Base-by-base conservation (phyloP, 2,329 filamentous ascomycete genomes). In the Arthrinium phaeospermum region DNA sequence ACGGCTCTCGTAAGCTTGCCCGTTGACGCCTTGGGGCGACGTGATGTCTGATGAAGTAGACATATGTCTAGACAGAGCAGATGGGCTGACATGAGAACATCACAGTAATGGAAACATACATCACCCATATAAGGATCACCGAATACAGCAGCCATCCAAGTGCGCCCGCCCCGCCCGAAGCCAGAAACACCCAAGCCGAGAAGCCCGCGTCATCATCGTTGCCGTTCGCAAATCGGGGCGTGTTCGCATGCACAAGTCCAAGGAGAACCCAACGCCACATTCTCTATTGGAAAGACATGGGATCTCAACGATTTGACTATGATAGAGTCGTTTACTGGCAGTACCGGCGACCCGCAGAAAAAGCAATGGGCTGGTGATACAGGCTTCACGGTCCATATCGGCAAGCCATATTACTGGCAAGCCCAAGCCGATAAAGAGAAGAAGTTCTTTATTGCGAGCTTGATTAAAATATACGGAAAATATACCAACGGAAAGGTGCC, bases 251-350 rank as follows among this genome's bases (percentile, higher is more conserved):
- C 96, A 99, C 86, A 99, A 99, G 83, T 96, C 95, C 72, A 92
- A 97, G 78, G 96, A 99, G 84, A 99, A 99, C 81, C 90, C 71
- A 98, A 98, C 81, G 95, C 95, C 71, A 91, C 94, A 34, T 99
- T 98, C 82, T 98, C 96, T 27, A 98, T 99, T 76, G 96, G 96
- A 76, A 99, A 99, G 85, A 98, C 96, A 4, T 99, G 96, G 96
- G 93, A 95, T 81, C 89, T 99, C 76, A 96, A 98, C 82, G 96
- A 99, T 80, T 85, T 99, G 68, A 89, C 90, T 5, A 88, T 89
- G 67, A 93, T 99, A 75, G 93, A 97, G 81, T 96, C 94, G 37
- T 98, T 92, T 79, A 92, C 91, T 8, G 88, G 91, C 61, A 82
- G 90, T 27, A 83, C 86, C 81, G 79, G 89, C 86, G 79, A 86